A percentile compares a stretch with the other conserved stretches of the same genome.
Conservation (phyloP, 2,329 filamentous ascomycete species). For the Stenocarpella maydis region DNA sequence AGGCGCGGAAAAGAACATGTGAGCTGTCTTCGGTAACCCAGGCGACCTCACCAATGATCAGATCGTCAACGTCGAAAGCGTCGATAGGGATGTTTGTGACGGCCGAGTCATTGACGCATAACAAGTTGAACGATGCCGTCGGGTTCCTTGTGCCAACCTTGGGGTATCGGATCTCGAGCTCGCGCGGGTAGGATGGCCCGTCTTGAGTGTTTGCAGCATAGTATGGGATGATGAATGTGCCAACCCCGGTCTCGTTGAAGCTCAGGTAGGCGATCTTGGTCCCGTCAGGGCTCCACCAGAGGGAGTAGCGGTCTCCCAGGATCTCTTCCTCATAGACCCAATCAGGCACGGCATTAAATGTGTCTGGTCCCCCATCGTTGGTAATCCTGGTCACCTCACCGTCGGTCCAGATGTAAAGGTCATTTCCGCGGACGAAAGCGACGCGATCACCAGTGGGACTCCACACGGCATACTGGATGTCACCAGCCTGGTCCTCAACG, state of each 20-base stretch:
- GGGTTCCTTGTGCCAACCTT: conserved; percentile 75
- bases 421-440: conserved; percentile 73
- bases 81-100: conserved; percentile 58
- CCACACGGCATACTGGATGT: conserved; percentile 73
- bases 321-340: conserved; percentile 72
- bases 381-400: conserved; percentile 66
- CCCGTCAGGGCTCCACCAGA: conserved; percentile 67
- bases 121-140: conserved; percentile 66
- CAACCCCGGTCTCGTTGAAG: conserved; percentile 72
- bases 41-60: conserved; percentile 72
- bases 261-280: conserved; percentile 62
- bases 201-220: conserved; percentile 67
- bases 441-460: conserved; percentile 66
- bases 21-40: conserved; percentile 71
- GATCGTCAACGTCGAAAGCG: conserved; percentile 66
- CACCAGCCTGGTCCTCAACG: conserved; percentile 65
- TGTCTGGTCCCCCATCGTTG: conserved; percentile 64
- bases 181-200: conserved; percentile 67
- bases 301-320: conserved; percentile 56
- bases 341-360: conserved; percentile 71
- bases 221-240: conserved; percentile 71
- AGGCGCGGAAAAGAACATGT: conserved; percentile 70
- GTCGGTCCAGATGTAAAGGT: conserved; percentile 67
- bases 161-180: conserved; percentile 72
- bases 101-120: conserved; percentile 52